Conservation (phyloP, 2,329 filamentous ascomycete species). For the Pestalotiopsis sp. region DNA sequence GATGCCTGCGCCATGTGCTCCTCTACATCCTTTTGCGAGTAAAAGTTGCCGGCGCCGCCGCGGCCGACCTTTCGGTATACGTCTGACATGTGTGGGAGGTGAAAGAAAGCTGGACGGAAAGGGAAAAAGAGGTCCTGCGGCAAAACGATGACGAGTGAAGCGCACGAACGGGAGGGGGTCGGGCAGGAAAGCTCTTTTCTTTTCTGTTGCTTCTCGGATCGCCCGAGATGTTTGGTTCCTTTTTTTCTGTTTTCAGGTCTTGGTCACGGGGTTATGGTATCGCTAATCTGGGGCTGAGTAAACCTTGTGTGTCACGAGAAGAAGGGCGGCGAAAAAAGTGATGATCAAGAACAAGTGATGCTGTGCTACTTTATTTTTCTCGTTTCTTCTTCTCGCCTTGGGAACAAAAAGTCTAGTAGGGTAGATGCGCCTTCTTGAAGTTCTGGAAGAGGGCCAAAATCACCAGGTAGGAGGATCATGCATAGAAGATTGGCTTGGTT, state of each 20-base stretch:
- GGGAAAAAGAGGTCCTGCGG: not conserved
- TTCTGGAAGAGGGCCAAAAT: no score
- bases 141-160: not conserved
- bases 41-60: slow-evolving; percentile 67
- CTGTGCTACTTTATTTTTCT: not conserved
- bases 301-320: not conserved
- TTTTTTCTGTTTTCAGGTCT: not conserved
- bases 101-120: not conserved
- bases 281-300: not conserved
- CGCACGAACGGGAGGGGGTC: not conserved
- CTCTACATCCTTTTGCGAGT: slow-evolving; percentile 53
- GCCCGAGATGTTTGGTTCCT: not conserved
- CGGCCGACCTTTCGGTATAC: slow-evolving; percentile 57
- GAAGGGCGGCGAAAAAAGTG: not conserved
- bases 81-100: slow-evolving; percentile 31
- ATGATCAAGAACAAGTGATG: not conserved
- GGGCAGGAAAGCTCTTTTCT: not conserved
- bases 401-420: no score
- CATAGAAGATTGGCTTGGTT: no score
- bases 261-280: not conserved
- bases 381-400: not conserved
- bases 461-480: no score
- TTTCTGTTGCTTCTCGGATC: not conserved
- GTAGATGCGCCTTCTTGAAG: no score
- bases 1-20: slow-evolving; percentile 34